Percentiles rank a stretch among this genome's conserved stretches.
Conservation (phyloP, 768 basidiomycete species). For the Podaxis pistillaris region DNA sequence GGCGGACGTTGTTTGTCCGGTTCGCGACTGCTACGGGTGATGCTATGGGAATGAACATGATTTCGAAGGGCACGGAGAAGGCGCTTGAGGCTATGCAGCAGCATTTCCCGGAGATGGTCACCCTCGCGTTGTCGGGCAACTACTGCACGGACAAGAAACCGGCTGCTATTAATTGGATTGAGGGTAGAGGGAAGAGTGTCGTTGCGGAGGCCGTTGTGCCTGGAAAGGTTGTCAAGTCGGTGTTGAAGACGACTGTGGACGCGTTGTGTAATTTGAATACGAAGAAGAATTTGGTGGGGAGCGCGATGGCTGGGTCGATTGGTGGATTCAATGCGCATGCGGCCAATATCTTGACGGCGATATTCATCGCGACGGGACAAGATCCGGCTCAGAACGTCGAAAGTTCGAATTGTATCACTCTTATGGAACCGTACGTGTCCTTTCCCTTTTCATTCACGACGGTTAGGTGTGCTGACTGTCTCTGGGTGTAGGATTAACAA, state of each 20-base stretch:
- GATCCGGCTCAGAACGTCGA: slow-evolving; percentile 99
- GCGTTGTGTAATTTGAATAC: slow-evolving; percentile 86
- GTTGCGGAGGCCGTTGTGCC: slow-evolving; percentile 95
- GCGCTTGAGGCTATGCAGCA: slow-evolving; percentile 78
- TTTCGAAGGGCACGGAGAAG: slow-evolving; percentile 96
- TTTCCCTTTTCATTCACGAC: slow-evolving; percentile 10
- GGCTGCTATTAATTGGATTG: slow-evolving; percentile 99
- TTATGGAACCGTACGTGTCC: slow-evolving; percentile 92
- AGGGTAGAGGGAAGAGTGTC: slow-evolving; percentile 96
- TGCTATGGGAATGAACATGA: slow-evolving; percentile 99
- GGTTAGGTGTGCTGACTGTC: neutral
- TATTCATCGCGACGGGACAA: slow-evolving; percentile 96
- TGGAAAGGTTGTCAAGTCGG: slow-evolving; percentile 81
- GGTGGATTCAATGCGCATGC: slow-evolving; percentile 99
- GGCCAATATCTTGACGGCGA: slow-evolving; percentile 93
- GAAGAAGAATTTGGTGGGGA: slow-evolving; percentile 97
- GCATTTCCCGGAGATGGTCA: slow-evolving; percentile 87
- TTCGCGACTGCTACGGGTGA: slow-evolving; percentile 96
- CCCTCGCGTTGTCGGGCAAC: slow-evolving; percentile 91
- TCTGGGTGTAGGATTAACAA: slow-evolving; percentile 64
- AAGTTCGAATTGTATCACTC: slow-evolving; percentile 96
- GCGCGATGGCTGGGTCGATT: slow-evolving; percentile 97
- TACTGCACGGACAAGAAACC: slow-evolving; percentile 99
- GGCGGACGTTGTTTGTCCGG: slow-evolving; percentile 88
- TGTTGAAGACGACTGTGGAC: slow-evolving; percentile 94